Base-by-base conservation (phyloP, 2,329 filamentous ascomycete genomes). In the Sarocladiaceae sp. region DNA sequence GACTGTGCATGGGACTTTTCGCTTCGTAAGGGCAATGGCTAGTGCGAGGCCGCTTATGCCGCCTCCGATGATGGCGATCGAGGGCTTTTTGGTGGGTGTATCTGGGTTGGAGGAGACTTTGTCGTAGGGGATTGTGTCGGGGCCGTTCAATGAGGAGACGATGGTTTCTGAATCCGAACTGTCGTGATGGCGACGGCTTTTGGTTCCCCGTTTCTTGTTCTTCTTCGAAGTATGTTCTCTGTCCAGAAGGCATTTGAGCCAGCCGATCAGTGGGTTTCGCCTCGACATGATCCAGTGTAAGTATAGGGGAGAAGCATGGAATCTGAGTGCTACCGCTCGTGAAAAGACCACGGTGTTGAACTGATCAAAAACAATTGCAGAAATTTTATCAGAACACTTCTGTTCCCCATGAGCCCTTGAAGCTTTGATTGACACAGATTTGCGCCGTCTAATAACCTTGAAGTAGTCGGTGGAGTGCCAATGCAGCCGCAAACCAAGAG, bases 1-100 rank as follows among this genome's bases (percentile, higher is more conserved):
- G 2, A 47, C 23, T 2, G 33, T 40, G 21, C 20, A 40, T 13
- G 33, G 33, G 6, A 47, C 27, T 16, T 33, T 39, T 21, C 31
- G n/a, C 15, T 33, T 34, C 2, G 26, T 33, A 2, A 47, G 33
- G 2, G 32, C 45, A 29, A 44, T 44, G 23, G 45, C 41, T 3
- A 47, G 33, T 10, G 45, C 27, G 7, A 47, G 41, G 3, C 45
- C 45, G 32, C 24, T 33, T 5, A 47, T 47, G 7, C 45, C 45
- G 3, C 45, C 45, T 10, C 45, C 45, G n/a, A 47, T 27, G 6
- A 47, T 44, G 13, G 45, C 41, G 19, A 47, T 32, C 12, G 43
- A 31, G 6, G 35, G 35, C 12, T 18, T 29, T 29, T 39, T 6
- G 19, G 19, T 4, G 10, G 20, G 23, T 23, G 6, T 26, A 16